phyloP scores from a whole-genome alignment of 1,139 yeast genomes.

The Protomyces macrosporus region DNA sequence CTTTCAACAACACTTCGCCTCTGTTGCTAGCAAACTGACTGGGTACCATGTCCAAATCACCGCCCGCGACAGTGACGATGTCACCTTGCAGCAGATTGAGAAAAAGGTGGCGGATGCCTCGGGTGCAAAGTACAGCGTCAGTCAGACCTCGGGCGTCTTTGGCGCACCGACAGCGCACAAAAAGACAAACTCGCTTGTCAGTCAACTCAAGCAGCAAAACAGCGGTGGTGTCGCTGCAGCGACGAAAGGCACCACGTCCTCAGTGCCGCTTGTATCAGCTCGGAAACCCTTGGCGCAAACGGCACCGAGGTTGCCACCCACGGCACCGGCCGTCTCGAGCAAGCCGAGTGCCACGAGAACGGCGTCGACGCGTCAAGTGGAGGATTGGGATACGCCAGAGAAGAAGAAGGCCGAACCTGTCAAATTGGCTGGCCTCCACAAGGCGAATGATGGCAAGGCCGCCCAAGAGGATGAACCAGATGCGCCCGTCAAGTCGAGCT shows the following conservation, averaged over 20 bases:
- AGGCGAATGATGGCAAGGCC: constrained; percentile 57
- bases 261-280: constrained; percentile 31
- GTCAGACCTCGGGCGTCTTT: constrained; percentile 40
- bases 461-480: constrained; percentile 39
- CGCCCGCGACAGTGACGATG: constrained; percentile 89
- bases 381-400: constrained; percentile 20
- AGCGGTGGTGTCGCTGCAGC: constrained; percentile 29
- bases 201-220: constrained; percentile 36
- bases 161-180: constrained; percentile 36
- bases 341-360: constrained; percentile 33
- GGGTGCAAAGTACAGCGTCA: constrained; percentile 84
- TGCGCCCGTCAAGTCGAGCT: constrained; percentile 43
- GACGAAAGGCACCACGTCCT: constrained; percentile 28
- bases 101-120: constrained; percentile 82
- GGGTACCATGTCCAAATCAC: constrained; percentile 95
- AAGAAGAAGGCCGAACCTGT: background rate
- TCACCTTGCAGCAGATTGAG: constrained; percentile 70
- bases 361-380: background rate
- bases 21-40: constrained; percentile 42
- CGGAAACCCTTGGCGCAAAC: constrained; percentile 33
- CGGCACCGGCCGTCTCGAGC: constrained; percentile 30
- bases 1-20: constrained; percentile 43
- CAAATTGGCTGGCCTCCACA: constrained; percentile 42
- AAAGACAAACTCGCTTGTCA: constrained; percentile 33
- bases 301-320: constrained; percentile 29